Percentiles rank a stretch among this genome's conserved stretches.
Conservation (phyloP, 768 basidiomycete genomes). For the Tricholoma flavovirens region DNA sequence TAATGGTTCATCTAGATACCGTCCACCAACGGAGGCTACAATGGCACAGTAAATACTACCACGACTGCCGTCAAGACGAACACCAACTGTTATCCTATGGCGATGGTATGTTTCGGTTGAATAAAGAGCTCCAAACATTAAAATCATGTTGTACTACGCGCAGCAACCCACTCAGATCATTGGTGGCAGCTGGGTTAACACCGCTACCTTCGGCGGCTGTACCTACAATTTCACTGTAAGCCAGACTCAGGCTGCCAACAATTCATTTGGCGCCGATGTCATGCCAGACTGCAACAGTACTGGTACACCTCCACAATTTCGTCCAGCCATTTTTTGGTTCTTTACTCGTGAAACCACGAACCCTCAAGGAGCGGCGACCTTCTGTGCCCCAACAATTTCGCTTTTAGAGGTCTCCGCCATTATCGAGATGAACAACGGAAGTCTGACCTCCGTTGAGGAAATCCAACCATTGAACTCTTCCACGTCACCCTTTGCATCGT, state of each 20-base stretch:
- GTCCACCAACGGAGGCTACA: not conserved
- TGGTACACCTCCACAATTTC: slow-evolving; percentile 29
- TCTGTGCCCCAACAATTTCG: slow-evolving; percentile 41
- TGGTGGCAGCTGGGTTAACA: slow-evolving; percentile 35
- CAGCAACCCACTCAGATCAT: slow-evolving; percentile 19
- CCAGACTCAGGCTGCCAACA: not conserved
- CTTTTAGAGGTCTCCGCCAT: slow-evolving; percentile 40
- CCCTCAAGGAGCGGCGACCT: slow-evolving; percentile 35
- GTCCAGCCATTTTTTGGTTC: slow-evolving; percentile 54
- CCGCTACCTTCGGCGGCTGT: slow-evolving; percentile 34
- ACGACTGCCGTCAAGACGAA: not conserved
- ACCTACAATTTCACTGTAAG: not conserved
- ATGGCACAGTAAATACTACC: not conserved
- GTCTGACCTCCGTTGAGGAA: slow-evolving; percentile 36
- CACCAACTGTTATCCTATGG: not conserved
- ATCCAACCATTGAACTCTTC: slow-evolving; percentile 31
- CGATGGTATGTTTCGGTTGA: not conserved
- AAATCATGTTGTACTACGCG: not conserved
- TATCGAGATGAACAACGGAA: slow-evolving; percentile 38
- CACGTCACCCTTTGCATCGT: slow-evolving; percentile 32
- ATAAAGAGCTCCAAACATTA: not conserved
- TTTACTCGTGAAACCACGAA: slow-evolving; percentile 35
- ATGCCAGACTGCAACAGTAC: slow-evolving; percentile 2
- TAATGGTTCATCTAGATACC: not conserved
- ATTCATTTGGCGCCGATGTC: not conserved